Evolutionary conservation across 495 filamentous ascomycete species (phyloP), one percentile per base, ranked within the genome.

Genomic region (Aspergillus egyptiacus): DNA sequence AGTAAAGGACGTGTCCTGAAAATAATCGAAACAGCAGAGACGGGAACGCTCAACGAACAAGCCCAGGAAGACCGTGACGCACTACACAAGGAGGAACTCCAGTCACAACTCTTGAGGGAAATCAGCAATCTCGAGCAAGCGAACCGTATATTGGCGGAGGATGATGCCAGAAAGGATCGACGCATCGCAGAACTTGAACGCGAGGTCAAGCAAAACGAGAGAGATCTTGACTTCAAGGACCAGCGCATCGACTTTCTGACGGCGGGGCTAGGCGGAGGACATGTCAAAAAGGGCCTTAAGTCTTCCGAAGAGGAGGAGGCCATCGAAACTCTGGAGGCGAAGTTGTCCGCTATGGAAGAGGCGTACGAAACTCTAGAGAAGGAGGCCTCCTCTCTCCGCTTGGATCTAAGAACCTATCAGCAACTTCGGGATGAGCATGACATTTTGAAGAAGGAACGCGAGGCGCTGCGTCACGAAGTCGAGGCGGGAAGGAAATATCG

Each of bases 391-490:
- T 11, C 14, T 18, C 43, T 46, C 13, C 65, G 64, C 20, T 61
- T 67, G 46, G 71, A 74, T 51, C 70, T 68, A 11, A 66, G 72
- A 42, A 70, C 71, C 2, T 65, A 78, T 25, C 77, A 82, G 41
- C 77, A 76, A 42, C 68, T 85, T 13, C 75, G 81, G 32, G 78
- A 82, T 57, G 79, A 88, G 56, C 76, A 87, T 32, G 79, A 84
- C 49, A 78, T 87, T 48, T 75, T 91, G 30, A 84, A 82, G 49
- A 80, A 78, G 14, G 83, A 89, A 41, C 80, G 83, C 30, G 83
- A 84, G 46, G 80, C 89, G 50, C 76, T 91, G 6, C 71, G 77
- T n/a, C 85, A 86, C 64, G 88, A 87, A 60, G 84, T 87, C 20
- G 94, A 89, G 56, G 80, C 78, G 13, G 76, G 80, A 0, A 85